Evolutionary conservation across 148 eudicot species (phyloP).

Genomic region (Vaccinium vitisidaea): DNA sequence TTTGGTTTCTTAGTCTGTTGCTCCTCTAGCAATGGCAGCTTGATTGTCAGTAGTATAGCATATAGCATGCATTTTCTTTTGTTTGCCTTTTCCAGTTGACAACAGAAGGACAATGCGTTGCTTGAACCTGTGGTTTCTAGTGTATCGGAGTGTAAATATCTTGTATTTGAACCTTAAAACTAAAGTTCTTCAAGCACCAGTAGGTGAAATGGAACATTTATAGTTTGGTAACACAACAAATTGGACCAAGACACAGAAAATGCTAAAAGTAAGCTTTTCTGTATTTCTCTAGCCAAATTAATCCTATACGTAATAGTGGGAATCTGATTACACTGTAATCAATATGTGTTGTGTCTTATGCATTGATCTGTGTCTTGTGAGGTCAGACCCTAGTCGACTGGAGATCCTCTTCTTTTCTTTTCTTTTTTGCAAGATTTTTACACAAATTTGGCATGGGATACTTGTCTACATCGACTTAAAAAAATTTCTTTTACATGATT

Average conservation of each 20-base stretch:
- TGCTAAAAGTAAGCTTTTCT: not conserved
- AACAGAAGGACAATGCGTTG: not conserved
- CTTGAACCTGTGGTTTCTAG: not conserved
- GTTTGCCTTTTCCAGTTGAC: not conserved
- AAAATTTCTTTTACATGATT: not conserved
- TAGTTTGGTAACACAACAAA: not conserved
- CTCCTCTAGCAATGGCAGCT: no score
- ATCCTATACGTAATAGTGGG: not conserved
- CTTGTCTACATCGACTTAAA: not conserved
- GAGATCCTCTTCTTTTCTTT: not conserved
- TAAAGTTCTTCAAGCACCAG: not conserved
- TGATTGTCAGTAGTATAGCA: no score
- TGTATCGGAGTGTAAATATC: conserved; percentile 1
- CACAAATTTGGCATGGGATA: not conserved
- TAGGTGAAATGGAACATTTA: not conserved
- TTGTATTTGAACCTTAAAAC: not conserved
- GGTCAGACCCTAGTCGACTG: not conserved
- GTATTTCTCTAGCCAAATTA: not conserved
- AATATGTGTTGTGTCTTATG: not conserved
- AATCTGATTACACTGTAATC: not conserved
- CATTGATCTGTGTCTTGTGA: not conserved
- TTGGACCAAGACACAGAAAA: not conserved
- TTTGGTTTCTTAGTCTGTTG: not conserved
- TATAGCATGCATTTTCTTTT: no score
- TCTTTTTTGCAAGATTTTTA: not conserved